A percentile compares a stretch with the other conserved stretches of the same genome.
These are phyloP conservation scores for Magnaporthiopsis poae DNA, from an alignment of 2,329 filamentous ascomycete species.

Conservation along the genomic window DNA sequence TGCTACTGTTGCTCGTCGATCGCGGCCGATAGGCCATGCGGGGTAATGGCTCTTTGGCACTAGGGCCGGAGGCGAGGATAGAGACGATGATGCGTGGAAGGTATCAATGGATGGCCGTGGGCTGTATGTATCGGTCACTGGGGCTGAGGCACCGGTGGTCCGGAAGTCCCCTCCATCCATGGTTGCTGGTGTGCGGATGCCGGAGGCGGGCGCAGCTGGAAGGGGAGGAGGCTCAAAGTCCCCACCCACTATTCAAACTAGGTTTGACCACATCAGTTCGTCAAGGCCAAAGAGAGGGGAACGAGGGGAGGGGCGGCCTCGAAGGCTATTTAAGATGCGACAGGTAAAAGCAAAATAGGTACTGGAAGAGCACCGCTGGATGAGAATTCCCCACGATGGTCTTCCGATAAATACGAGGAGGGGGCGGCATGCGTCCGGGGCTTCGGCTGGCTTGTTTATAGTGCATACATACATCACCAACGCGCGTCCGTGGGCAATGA, in stretches of 20 bases:
- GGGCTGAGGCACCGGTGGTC: background rate
- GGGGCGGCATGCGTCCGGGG: background rate
- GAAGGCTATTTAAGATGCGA: background rate
- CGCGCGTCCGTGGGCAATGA: background rate
- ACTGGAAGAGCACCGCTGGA: background rate
- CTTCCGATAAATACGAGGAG: background rate
- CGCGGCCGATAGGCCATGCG: too few species aligned
- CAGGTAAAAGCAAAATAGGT: background rate
- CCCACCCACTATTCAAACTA: background rate
- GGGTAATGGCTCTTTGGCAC: background rate
- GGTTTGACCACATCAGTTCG: too few species aligned
- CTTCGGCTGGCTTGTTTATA: background rate
- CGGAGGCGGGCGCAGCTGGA: background rate
- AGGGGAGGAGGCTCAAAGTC: background rate
- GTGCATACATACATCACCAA: background rate
- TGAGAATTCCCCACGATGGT: background rate
- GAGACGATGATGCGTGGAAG: background rate
- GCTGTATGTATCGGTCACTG: background rate
- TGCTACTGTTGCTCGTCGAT: too few species aligned
- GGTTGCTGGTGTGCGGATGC: background rate
- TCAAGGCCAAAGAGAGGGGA: background rate
- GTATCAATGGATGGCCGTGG: background rate
- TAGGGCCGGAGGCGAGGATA: background rate
- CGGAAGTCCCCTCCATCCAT: background rate
- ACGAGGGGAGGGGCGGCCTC: background rate